phyloP scores from a whole-genome alignment of 495 filamentous ascomycete genomes.

The Apiosordaria backusii region DNA sequence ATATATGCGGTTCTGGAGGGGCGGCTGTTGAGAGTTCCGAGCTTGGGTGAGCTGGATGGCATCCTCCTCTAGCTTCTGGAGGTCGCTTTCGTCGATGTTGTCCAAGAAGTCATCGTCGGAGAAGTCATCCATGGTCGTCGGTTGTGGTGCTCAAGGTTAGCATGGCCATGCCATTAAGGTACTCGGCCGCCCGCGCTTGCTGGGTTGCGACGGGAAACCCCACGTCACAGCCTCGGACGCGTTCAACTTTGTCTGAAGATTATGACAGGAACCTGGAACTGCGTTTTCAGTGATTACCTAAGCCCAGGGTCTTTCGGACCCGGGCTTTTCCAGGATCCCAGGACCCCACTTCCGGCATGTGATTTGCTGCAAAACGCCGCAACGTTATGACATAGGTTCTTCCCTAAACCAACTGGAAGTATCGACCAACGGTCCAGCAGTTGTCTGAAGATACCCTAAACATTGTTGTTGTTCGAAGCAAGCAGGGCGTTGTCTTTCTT shows the following conservation, averaged over 20 bases:
- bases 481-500: too few relatives aligned
- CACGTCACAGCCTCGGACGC: not conserved
- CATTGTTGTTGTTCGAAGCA: too few relatives aligned
- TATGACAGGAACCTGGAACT: too few relatives aligned
- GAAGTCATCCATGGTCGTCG: conserved; percentile 41
- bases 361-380: too few relatives aligned
- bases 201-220: not conserved
- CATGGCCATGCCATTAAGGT: conserved; percentile 20
- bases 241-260: not conserved
- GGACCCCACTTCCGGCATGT: too few relatives aligned
- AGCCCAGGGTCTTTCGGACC: too few relatives aligned
- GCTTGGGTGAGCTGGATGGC: conserved; percentile 46
- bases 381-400: too few relatives aligned
- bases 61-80: conserved; percentile 47
- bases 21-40: conserved; percentile 24
- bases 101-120: conserved; percentile 48
- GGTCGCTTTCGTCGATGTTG: conserved; percentile 39
- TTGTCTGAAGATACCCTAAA: too few relatives aligned
- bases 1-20: not conserved
- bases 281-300: not conserved
- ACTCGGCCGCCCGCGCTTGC: not conserved
- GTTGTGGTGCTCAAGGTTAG: conserved; percentile 7
- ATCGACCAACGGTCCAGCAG: too few relatives aligned
- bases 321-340: too few relatives aligned
- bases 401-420: too few relatives aligned